A percentile compares a stretch with the other conserved stretches of the same genome.
These are phyloP conservation scores for Debaryomyces sp. DNA, from an alignment of 1,139 yeast genomes.

Conservation along the genomic window DNA sequence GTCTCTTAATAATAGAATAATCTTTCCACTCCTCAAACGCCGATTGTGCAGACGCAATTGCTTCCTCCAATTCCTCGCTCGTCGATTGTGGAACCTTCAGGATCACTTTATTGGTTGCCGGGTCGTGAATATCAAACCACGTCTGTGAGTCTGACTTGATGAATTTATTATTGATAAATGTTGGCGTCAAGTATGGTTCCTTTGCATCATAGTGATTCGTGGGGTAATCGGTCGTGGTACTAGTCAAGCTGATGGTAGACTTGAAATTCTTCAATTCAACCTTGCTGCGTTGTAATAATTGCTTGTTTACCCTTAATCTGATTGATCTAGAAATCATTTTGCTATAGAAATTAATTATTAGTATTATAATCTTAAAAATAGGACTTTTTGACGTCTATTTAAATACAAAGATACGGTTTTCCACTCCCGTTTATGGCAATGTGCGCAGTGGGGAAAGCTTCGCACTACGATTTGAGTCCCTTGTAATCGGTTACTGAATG, in stretches of 20 bases:
- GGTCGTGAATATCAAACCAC: conserved; percentile 78
- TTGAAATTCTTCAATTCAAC: conserved; percentile 19
- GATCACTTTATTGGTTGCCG: conserved; percentile 71
- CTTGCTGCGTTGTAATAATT: conserved; percentile 4
- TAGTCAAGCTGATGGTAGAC: conserved; percentile 25
- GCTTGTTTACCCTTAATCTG: conserved; percentile 6
- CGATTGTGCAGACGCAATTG: conserved; percentile 63
- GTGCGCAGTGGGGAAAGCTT: background rate
- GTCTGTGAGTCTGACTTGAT: conserved; percentile 55
- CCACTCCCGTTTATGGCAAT: conserved; percentile 8
- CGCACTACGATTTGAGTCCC: background rate
- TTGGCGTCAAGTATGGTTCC: conserved; percentile 52
- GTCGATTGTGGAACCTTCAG: conserved; percentile 76
- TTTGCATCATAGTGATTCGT: conserved; percentile 45
- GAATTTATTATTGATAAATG: conserved; percentile 61
- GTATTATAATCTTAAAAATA: background rate
- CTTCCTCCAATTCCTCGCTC: conserved; percentile 63
- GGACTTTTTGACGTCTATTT: background rate
- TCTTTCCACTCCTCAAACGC: conserved; percentile 66
- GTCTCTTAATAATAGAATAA: conserved; percentile 66
- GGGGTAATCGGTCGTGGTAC: conserved; percentile 45
- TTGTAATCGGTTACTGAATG: background rate
- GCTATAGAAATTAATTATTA: background rate
- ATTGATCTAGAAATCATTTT: conserved; percentile 17
- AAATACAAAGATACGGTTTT: conserved; percentile 6